phyloP scores from a whole-genome alignment of 345 rosid genomes.

The Excoecaria agallocha region DNA sequence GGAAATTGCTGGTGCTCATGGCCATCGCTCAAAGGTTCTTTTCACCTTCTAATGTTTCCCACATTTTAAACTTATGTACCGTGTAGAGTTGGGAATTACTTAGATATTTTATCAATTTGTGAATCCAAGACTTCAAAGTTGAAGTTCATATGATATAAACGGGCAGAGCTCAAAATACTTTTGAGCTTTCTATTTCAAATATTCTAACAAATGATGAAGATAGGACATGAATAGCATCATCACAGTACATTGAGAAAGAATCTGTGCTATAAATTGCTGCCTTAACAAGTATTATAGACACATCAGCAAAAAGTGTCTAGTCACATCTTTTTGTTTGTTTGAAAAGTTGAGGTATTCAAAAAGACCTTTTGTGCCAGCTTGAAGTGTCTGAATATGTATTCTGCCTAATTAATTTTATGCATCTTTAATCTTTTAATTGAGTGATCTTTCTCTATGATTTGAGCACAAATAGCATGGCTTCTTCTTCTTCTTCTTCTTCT shows the following conservation, averaged over 20 bases:
- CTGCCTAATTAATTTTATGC: background rate
- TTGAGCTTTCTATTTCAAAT: background rate
- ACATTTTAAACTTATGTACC: background rate
- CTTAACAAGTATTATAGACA: no score
- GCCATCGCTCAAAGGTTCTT: conserved; percentile 55
- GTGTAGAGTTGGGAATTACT: background rate
- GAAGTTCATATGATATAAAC: background rate
- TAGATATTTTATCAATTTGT: background rate
- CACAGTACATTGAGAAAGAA: background rate
- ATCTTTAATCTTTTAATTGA: background rate
- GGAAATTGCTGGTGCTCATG: conserved; percentile 71
- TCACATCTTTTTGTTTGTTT: no score
- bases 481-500: no score
- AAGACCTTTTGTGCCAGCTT: no score
- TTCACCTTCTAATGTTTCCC: background rate
- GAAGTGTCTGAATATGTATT: no score
- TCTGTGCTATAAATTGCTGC: no score
- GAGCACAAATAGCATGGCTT: background rate
- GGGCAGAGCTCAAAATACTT: background rate
- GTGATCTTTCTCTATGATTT: background rate
- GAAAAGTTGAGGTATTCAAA: no score
- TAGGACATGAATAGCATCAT: background rate
- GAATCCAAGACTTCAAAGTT: background rate
- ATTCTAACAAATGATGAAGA: background rate
- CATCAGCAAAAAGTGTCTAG: no score